Conservation (phyloP, 371 early-diverging fungal genomes). For the Saksenaea oblongispora region DNA sequence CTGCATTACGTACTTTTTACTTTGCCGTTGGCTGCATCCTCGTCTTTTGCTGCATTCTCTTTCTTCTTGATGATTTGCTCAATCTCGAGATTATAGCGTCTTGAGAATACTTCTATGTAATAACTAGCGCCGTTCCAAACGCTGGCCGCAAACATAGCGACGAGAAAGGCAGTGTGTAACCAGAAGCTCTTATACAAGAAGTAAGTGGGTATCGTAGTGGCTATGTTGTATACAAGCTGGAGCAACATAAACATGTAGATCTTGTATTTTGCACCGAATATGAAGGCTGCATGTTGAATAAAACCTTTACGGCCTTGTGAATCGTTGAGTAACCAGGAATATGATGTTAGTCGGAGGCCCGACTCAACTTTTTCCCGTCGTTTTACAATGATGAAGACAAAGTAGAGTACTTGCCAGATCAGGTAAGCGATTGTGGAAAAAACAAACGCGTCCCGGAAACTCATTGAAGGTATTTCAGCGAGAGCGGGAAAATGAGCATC, state of each 20-base stretch:
- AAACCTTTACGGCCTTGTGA: conserved; percentile 44
- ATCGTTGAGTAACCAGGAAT: conserved; percentile 68
- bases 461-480: conserved; percentile 23
- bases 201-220: conserved; percentile 48
- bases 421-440: conserved; percentile 58
- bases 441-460: conserved; percentile 41
- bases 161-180: conserved; percentile 60
- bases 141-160: conserved; percentile 57
- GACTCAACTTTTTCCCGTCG: conserved; percentile 66
- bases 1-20: not conserved
- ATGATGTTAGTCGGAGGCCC: conserved; percentile 64
- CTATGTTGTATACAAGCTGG: conserved; percentile 58
- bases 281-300: conserved; percentile 50
- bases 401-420: conserved; percentile 73
- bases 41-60: conserved; percentile 9
- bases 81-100: conserved; percentile 58
- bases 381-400: conserved; percentile 61
- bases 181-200: conserved; percentile 51
- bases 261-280: conserved; percentile 58
- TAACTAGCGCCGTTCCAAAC: conserved; percentile 75
- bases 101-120: conserved; percentile 74
- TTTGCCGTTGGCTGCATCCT: conserved; percentile 6
- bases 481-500: conserved; percentile 50
- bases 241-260: conserved; percentile 68
- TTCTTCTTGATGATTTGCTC: conserved; percentile 33